phyloP scores from a whole-genome alignment of 2,329 filamentous ascomycete genomes.

The Monosporascus sp. region DNA sequence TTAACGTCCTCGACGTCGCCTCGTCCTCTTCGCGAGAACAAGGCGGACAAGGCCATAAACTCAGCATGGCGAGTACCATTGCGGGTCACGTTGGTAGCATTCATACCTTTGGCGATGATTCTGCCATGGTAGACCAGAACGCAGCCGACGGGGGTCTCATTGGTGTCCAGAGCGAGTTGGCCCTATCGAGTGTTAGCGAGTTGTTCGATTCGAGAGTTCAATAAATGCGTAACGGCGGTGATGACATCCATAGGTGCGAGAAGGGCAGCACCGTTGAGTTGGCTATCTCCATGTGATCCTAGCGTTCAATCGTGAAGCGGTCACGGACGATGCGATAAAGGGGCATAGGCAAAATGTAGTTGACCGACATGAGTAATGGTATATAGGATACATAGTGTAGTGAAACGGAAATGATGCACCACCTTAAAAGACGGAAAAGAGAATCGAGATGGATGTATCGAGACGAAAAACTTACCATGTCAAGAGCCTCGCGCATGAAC shows the following conservation, averaged over 20 bases:
- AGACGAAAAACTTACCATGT: constrained; percentile 59
- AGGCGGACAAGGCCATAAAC: constrained; percentile 72
- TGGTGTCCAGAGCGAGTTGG: constrained; percentile 73
- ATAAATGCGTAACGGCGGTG: no score
- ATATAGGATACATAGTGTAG: neutral
- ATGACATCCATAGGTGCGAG: neutral
- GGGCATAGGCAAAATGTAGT: no score
- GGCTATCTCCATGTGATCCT: no score
- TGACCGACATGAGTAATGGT: no score
- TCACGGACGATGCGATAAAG: no score
- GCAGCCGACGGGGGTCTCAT: constrained; percentile 95
- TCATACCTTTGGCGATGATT: constrained; percentile 88
- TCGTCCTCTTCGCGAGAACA: constrained; percentile 39
- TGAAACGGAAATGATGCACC: neutral
- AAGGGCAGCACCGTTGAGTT: no score
- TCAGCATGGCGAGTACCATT: constrained; percentile 94
- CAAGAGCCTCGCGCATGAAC: constrained; percentile 82
- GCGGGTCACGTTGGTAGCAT: constrained; percentile 87
- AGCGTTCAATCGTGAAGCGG: no score
- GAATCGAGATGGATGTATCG: neutral
- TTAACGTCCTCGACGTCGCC: constrained; percentile 18
- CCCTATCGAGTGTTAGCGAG: constrained; percentile 50
- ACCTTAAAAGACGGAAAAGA: neutral
- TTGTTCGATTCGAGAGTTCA: neutral
- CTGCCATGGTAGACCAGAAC: constrained; percentile 77